Base-by-base conservation (phyloP, 1,284 basidiomycete genomes). In the Mycosarcoma mackinlayi region DNA sequence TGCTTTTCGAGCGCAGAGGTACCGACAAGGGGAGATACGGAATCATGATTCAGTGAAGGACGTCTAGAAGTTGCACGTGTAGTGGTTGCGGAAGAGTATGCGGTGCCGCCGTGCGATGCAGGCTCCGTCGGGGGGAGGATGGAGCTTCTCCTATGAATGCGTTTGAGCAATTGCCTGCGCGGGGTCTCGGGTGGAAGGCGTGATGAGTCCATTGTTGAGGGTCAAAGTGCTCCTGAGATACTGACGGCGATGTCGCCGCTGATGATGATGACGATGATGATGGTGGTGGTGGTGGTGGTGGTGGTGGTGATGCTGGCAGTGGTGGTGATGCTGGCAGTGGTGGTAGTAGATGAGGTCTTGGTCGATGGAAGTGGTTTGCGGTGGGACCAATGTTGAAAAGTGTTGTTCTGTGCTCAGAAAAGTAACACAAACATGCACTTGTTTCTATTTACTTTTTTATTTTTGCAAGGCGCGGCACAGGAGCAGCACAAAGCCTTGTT, bases 91-190 rank as follows among this genome's bases (percentile, higher is more conserved):
- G 52, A 53, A n/a, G 53, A 25, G 13, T 55, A 48, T 19, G 56
- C 40, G 34, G 34, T 1, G 46, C 24, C 23, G 55, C 33, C 6
- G 11, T 65, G 58, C 3, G 52, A 50, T 3, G 58, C 46, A 18
- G 50, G 48, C 16, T 68, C 58, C 34, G 35, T 53, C 21, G 58
- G 42, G 4, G 65, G 64, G 2, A 68, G 65, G 46, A 65, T 41
- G 35, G 71, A 69, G 61, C 61, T 64, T 30, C 71, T 60, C 11
- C 71, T 46, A 30, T 69, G 54, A n/a, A 73, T 73, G 41, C 71
- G 66, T n/a, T 65, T 69, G 45, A 73, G 71, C 51, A 73, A 56
- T 10, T 68, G 65, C 34, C 65, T 66, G 27, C 63, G 64, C 14
- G 71, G 71, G 3, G 67, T 73, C 40, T 73, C 61, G 18, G 70